These are phyloP conservation scores for Arthrobotrys conoides DNA, from an alignment of 2,329 filamentous ascomycete species.

Conservation along the genomic window DNA sequence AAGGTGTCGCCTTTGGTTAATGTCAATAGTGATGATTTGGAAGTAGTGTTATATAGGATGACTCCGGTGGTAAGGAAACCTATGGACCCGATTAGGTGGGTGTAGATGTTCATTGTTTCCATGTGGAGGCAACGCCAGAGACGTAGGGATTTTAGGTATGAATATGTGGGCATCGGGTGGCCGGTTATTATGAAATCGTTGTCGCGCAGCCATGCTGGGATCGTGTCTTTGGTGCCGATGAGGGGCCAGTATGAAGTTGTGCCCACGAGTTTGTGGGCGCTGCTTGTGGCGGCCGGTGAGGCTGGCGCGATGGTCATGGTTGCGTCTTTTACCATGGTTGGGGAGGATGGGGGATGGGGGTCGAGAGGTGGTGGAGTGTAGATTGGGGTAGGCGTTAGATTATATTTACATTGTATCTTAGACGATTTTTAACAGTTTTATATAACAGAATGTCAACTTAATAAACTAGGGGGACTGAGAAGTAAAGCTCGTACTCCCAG, in stretches of 20 bases:
- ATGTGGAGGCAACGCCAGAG: slow-evolving; percentile 35
- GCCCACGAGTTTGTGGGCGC: slow-evolving; percentile 12
- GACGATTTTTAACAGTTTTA: slow-evolving; percentile 11
- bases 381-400: neutral
- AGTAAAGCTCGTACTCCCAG: neutral
- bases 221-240: slow-evolving; percentile 63
- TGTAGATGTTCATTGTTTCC: slow-evolving; percentile 44
- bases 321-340: slow-evolving; percentile 28
- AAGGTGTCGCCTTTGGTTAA: slow-evolving; percentile 27
- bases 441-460: neutral
- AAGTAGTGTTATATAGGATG: slow-evolving; percentile 7
- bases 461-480: neutral
- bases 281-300: neutral
- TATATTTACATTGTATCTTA: neutral
- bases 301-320: neutral
- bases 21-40: slow-evolving; percentile 1
- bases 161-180: slow-evolving; percentile 65
- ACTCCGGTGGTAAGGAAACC: slow-evolving; percentile 16
- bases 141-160: slow-evolving; percentile 60
- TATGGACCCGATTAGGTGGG: slow-evolving; percentile 30
- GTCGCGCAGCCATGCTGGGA: slow-evolving; percentile 64
- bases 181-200: slow-evolving; percentile 60
- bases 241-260: slow-evolving; percentile 61
- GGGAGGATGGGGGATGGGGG: neutral
- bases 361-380: slow-evolving; percentile 5